phyloP scores from a whole-genome alignment of 306 rosid species.

The Casuarina glauca region DNA sequence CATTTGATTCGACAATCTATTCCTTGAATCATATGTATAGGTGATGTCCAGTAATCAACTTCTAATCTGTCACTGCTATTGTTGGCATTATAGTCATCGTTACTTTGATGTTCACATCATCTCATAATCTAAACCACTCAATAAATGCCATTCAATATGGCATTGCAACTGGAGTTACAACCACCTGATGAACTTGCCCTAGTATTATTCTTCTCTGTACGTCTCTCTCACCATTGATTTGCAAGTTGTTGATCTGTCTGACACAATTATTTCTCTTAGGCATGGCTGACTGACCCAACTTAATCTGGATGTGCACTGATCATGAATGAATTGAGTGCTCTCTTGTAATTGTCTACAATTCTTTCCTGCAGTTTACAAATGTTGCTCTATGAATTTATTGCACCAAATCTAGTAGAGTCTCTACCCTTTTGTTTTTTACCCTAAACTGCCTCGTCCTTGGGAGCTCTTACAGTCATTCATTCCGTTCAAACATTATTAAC shows the following conservation, averaged over 20 bases:
- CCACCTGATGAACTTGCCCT: neutral
- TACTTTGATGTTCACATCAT: neutral
- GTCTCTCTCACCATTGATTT: neutral
- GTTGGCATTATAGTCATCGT: neutral
- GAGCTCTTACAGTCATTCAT: neutral
- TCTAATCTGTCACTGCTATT: neutral
- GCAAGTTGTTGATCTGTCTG: neutral
- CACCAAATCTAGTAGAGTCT: neutral
- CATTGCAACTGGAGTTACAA: neutral
- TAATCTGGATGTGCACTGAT: neutral
- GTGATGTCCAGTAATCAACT: neutral
- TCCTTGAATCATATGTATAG: neutral
- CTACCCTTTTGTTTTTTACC: neutral
- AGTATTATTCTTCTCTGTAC: neutral
- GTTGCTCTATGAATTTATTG: neutral
- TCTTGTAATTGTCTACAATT: neutral
- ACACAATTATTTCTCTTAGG: neutral
- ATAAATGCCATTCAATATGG: neutral
- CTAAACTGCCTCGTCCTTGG: neutral
- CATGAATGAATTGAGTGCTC: neutral
- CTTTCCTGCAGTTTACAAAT: neutral
- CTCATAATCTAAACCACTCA: neutral
- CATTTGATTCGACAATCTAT: neutral
- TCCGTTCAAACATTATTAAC: neutral
- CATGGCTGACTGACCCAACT: neutral